These are phyloP conservation scores for Dalbergia oliveri DNA, from an alignment of 306 rosid species.

Conservation along the genomic window DNA sequence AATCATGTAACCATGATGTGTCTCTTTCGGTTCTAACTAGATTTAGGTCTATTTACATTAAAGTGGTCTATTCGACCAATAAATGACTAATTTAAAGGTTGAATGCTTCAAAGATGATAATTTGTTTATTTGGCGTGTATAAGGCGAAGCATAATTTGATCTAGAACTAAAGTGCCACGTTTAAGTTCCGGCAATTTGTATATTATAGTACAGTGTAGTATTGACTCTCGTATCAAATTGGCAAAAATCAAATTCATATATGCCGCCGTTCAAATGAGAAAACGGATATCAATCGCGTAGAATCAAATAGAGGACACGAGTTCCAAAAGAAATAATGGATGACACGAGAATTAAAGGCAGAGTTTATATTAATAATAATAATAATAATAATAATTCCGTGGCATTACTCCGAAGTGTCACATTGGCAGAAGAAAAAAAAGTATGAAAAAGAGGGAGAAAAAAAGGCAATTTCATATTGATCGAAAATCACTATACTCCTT, in stretches of 20 bases:
- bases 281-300: too few species aligned
- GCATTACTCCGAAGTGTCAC: neutral
- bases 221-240: too few species aligned
- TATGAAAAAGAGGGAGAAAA: neutral
- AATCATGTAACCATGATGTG: neutral
- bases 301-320: too few species aligned
- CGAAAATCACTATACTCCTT: conserved; percentile 28
- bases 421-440: neutral
- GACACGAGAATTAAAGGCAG: too few species aligned
- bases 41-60: neutral
- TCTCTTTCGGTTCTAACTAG: too few species aligned
- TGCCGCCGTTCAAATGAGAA: too few species aligned
- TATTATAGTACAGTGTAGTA: too few species aligned
- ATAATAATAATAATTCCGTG: neutral
- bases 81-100: neutral
- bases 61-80: neutral
- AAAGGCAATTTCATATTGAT: conserved; percentile 12
- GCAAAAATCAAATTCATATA: too few species aligned
- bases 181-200: too few species aligned
- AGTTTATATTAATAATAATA: neutral
- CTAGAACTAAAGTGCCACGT: too few species aligned
- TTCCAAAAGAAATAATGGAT: too few species aligned
- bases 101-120: neutral
- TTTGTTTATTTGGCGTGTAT: neutral
- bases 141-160: neutral